Evolutionary conservation across 768 basidiomycete species (phyloP), one percentile per base, ranked within the genome.

Genomic region (Lentinula aciculospora): DNA sequence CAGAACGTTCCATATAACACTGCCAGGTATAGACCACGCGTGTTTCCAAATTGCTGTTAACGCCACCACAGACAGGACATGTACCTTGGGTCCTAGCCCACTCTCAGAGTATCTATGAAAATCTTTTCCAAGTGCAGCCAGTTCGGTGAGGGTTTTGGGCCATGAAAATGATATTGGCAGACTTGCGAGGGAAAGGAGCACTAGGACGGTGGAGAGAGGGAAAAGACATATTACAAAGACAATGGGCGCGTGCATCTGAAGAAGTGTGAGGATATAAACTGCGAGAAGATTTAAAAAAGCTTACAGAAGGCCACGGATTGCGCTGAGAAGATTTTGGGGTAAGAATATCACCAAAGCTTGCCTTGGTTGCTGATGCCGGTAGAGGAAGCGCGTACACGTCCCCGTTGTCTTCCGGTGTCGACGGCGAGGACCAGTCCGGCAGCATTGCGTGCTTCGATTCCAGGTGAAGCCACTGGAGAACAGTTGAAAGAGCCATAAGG

Each of bases 1-100:
- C 56, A 65, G 60, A 76, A 86, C 57, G 61, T 91, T 91, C 88
- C 94, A 87, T 49, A 96, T 79, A 48, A 96, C 93, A 63, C 92
- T 94, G 6, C 95, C 95, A 8, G 95, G 95, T 58, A 98, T 83
- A 59, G 92, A 94, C 95, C 94, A 98, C 3, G 94, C 93, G 69
- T 98, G 95, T 72, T 94, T 97, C 93, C 94, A 98, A 28, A 93
- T 75, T 3, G 92, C 91, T 17, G 89, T 86, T 13, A 94, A 78
- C 37, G 88, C 85, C 64, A 98, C 79, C 50, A 94, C 92, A 25
- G 79, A 84, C 42, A 95, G 69, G 54, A 96, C 90, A 71, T 97
- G 95, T 4, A 80, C 79, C 51, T 84, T 74, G 15, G 88, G 81
- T 1, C 72, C 74, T 23, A 75, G 62, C 6, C 89, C 88, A 59